Conservation (phyloP, 2,329 filamentous ascomycete species). For the Aspergillus neoniger region DNA sequence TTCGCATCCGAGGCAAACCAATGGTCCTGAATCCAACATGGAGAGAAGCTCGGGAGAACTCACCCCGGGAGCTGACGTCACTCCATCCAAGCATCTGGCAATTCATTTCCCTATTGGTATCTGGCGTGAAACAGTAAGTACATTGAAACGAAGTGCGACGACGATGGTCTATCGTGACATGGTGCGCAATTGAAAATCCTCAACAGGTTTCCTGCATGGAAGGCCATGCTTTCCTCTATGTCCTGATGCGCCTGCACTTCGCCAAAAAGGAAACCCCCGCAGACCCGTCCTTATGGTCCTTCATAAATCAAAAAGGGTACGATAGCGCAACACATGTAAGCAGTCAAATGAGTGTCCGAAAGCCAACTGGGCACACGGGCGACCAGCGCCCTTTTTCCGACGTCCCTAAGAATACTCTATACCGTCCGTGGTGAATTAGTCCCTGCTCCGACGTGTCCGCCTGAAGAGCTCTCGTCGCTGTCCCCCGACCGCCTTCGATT, state of each 20-base stretch:
- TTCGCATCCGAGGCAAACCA: too few relatives aligned
- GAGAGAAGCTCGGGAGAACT: not conserved
- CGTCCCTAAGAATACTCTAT: constrained; percentile 11
- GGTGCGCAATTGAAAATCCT: not conserved
- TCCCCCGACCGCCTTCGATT: constrained; percentile 19
- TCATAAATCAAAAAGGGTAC: not conserved
- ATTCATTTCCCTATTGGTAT: not conserved
- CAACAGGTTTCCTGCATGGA: not conserved
- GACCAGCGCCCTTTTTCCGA: not conserved
- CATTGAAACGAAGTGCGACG: not conserved
- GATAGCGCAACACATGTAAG: not conserved
- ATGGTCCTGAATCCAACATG: too few relatives aligned
- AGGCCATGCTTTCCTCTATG: not conserved
- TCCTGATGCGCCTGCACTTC: not conserved
- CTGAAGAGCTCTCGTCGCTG: constrained; percentile 19
- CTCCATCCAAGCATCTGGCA: not conserved
- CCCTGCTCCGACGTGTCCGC: constrained; percentile 25
- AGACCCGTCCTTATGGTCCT: not conserved
- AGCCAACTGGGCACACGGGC: not conserved
- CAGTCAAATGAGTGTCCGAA: not conserved
- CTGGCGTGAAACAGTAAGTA: not conserved
- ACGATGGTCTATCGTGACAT: not conserved
- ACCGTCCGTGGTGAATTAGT: constrained; percentile 22
- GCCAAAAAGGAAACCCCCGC: not conserved
- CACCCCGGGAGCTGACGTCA: not conserved